Evolutionary conservation across 768 basidiomycete genomes (phyloP), one percentile per base, ranked within the genome.

Genomic region (Mycena kentingensis): DNA sequence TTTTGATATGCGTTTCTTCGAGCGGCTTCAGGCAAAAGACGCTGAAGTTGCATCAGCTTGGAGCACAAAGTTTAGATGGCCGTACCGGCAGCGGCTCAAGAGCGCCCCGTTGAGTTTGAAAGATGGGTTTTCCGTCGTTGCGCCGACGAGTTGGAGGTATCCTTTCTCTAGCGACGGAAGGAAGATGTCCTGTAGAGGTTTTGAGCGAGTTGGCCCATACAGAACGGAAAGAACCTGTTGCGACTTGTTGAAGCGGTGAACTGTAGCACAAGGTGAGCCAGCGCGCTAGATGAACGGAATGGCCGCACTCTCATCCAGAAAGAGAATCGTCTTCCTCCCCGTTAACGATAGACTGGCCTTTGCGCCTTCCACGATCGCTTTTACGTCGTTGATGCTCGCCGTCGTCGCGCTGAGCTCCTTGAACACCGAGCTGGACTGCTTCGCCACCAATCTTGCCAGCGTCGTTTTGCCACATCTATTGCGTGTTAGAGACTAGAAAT

Each of bases 111-210:
- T 88, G 27, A 91, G 67, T 59, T 87, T 89, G 73, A 94, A 94
- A 0, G 88, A 90, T 1, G 91, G 91, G 56, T 94, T 94, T 67
- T 94, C 92, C 1, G 91, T 93, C 3, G 91, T 94, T 1, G 91
- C 90, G 24, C 90, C 90, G 60, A 92, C 80, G 25, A 91, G 71
- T 69, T 87, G 87, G 22, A 93, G 81, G 55, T 79, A 78, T 1
- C 92, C 91, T 52, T 79, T 83, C 63, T 94, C 92, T 11, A 93
- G 76, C 56, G 80, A 90, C 0, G 91, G 91, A 12, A 93, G 74
- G 67, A 93, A 90, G 11, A 89, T 74, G 60, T 92, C 90, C 81
- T 89, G 58, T 19, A 50, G 58, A 49, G 63, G 60, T n/a, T n/a
- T n/a, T n/a, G 47, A 32, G 27, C 36, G 27, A 16, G 54, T 27